These are phyloP conservation scores for Alternaria sp. DNA, from an alignment of 2,329 filamentous ascomycete species.

Conservation along the genomic window DNA sequence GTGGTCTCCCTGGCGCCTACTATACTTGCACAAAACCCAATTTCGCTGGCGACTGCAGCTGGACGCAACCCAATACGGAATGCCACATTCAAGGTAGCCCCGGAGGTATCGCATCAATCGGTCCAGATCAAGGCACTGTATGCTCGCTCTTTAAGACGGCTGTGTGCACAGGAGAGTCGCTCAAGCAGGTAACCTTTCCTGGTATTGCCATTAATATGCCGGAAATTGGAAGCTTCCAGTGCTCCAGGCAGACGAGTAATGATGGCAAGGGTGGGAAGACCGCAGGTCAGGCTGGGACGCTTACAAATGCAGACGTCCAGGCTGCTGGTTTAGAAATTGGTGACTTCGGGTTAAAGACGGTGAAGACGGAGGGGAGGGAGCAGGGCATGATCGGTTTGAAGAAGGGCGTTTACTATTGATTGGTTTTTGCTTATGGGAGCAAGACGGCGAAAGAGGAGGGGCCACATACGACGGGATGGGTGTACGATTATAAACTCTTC, in stretches of 20 bases:
- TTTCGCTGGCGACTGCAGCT: conserved; percentile 42
- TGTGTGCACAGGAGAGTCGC: conserved; percentile 30
- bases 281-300: conserved; percentile 8
- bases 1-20: conserved; percentile 48
- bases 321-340: conserved; percentile 38
- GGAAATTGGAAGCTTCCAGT: conserved; percentile 36
- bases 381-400: conserved; percentile 46
- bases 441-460: background rate
- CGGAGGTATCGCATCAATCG: conserved; percentile 37
- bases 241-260: conserved; percentile 24
- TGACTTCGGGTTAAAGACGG: conserved; percentile 29
- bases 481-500: background rate
- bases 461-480: background rate
- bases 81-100: conserved; percentile 41
- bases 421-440: background rate
- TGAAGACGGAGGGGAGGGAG: conserved; percentile 36
- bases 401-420: conserved; percentile 41
- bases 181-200: conserved; percentile 37
- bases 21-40: conserved; percentile 43
- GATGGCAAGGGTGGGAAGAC: conserved; percentile 3
- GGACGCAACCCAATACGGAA: conserved; percentile 32
- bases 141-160: conserved; percentile 38
- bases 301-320: conserved; percentile 25
- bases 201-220: conserved; percentile 32
- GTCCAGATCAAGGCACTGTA: conserved; percentile 42